Percentiles rank a stretch among this genome's conserved stretches.
phyloP scores from a whole-genome alignment of 1,284 basidiomycete species.

The Ganoderma leucocontextum region DNA sequence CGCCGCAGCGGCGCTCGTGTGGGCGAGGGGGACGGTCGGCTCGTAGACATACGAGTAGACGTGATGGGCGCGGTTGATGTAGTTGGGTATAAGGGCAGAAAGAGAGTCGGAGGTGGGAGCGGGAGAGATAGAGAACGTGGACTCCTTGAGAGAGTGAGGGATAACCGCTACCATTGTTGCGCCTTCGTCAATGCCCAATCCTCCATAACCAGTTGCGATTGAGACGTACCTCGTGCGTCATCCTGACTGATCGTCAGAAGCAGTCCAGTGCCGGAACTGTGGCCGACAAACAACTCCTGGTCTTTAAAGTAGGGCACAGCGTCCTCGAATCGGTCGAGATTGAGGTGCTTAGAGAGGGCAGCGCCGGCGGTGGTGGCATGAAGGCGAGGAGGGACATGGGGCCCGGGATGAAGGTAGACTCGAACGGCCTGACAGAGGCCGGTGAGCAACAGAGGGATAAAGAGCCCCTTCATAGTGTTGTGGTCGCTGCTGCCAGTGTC shows the following conservation, averaged over 20 bases:
- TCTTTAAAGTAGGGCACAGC: slow-evolving; percentile 38
- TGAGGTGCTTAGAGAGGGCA: slow-evolving; percentile 71
- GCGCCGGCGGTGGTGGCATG: slow-evolving; percentile 63
- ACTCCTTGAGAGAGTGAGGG: slow-evolving; percentile 53
- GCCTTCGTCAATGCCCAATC: background rate
- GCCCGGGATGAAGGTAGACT: slow-evolving; percentile 59
- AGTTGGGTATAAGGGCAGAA: slow-evolving; percentile 60
- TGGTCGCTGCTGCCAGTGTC: slow-evolving; percentile 23
- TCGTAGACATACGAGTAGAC: slow-evolving; percentile 61
- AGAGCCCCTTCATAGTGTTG: slow-evolving; percentile 41
- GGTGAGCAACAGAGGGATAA: slow-evolving; percentile 40
- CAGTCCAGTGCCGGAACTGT: slow-evolving; percentile 58
- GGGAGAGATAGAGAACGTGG: slow-evolving; percentile 50
- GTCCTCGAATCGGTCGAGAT: slow-evolving; percentile 69
- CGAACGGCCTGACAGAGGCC: slow-evolving; percentile 50
- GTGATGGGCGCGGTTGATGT: slow-evolving; percentile 63
- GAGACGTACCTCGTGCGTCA: slow-evolving; percentile 62
- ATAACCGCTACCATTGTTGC: slow-evolving; percentile 52
- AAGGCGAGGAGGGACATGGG: slow-evolving; percentile 47
- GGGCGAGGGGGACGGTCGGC: slow-evolving; percentile 33
- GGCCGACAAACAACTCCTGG: slow-evolving; percentile 63
- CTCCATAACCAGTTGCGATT: background rate
- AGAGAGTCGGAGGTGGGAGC: slow-evolving; percentile 46
- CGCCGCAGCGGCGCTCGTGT: background rate
- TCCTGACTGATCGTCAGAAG: slow-evolving; percentile 64